Base-by-base conservation (phyloP, 2,329 filamentous ascomycete species). In the Penicillium sp. region DNA sequence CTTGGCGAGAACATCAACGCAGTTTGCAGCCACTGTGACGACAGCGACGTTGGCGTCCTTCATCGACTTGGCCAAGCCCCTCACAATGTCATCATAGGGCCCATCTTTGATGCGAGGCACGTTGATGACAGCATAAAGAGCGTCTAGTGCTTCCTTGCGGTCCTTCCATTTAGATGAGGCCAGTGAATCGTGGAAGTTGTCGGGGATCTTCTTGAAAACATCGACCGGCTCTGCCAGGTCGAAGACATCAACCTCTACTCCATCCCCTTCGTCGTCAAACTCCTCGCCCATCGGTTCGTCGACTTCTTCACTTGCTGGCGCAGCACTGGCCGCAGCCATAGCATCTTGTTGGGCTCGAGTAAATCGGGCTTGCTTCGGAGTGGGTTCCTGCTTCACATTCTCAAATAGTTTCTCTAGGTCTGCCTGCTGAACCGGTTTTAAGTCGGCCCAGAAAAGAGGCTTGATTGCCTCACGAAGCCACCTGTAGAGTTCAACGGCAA, bases 401-500 rank as follows among this genome's bases (percentile, higher is more conserved):
- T 97, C 94, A 60, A 99, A 99, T 47, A 96, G 84, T 38, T 92
- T 90, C 69, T 99, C 95, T 53, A 99, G 78, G 69, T 99, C 95
- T 58, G 88, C 86, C 73, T 99, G 94, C 70, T 99, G 94, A 0
- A 96, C 93, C 0, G 93, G 89, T 72, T 99, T 99, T 57, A 99
- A 76, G 55, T 99, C 94, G 43, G 84, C 86, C 92, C 94, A 99
- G 72, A 99, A 97, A 75, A 97, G 88, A 36, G 93, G 91, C 72
- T 99, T 99, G 87, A 99, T 97, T 10, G 93, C 93, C 61, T 99
- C 94, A 63, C 93, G 89, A 32, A 99, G 81, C 94, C 95, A 99
- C 74, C 94, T 83, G 75, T 99, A 99, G 54, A 99, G 85, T 71
- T 99, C 95, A 45, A 97, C 91, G 0, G 93, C 89, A 54, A 99